These are phyloP conservation scores for Strigomonas galati DNA, from an alignment of 208 protist species.

Conservation along the genomic window DNA sequence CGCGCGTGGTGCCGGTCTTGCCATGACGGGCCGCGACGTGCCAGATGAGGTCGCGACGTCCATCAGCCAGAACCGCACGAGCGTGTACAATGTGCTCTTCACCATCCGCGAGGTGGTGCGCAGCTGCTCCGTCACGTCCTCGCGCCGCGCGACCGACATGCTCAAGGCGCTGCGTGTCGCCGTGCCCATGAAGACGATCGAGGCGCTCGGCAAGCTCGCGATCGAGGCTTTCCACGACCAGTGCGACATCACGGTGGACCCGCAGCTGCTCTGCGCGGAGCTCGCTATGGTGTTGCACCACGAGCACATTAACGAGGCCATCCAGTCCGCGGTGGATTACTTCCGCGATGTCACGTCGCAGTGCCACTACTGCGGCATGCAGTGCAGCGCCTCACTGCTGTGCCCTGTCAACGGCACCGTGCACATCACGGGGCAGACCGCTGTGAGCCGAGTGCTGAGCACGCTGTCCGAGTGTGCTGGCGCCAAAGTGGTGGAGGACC, in stretches of 20 bases:
- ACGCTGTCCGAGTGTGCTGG: constrained; percentile 86
- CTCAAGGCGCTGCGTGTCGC: constrained; percentile 77
- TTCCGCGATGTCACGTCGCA: constrained; percentile 68
- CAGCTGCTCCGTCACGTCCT: constrained; percentile 76
- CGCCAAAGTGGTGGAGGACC: constrained; percentile 59
- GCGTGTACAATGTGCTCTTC: constrained; percentile 90
- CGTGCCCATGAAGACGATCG: constrained; percentile 73
- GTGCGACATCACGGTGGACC: constrained; percentile 63
- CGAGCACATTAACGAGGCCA: constrained; percentile 75
- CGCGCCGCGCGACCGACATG: constrained; percentile 74
- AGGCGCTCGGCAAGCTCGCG: constrained; percentile 81
- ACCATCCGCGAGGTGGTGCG: constrained; percentile 82
- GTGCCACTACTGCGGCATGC: constrained; percentile 74
- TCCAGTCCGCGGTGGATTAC: constrained; percentile 76
- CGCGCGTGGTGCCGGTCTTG: constrained; percentile 73
- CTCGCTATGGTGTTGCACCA: constrained; percentile 89
- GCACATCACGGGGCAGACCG: constrained; percentile 68
- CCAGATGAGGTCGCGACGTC: constrained; percentile 69
- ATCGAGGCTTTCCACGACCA: constrained; percentile 70
- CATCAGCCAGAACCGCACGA: constrained; percentile 58
- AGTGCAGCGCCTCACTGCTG: constrained; percentile 52
- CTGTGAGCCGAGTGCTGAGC: constrained; percentile 66
- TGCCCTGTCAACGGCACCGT: constrained; percentile 78
- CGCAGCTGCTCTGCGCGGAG: constrained; percentile 87
- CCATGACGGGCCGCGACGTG: constrained; percentile 74